Evolutionary conservation across 768 basidiomycete genomes (phyloP).

Genomic region (Clitopilus passeckerianus): DNA sequence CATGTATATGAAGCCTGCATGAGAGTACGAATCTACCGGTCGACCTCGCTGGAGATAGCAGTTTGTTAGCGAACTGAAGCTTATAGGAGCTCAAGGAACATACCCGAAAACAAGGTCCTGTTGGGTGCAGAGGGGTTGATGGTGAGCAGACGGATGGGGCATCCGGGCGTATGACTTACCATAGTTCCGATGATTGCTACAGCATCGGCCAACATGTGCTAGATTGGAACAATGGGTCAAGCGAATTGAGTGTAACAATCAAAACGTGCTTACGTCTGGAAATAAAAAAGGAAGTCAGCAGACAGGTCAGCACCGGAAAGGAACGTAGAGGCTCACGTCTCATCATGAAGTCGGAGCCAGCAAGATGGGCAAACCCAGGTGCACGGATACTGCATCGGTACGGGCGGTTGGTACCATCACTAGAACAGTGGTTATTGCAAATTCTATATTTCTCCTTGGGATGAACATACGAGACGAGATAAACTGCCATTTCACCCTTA

Average conservation of each 20-base stretch:
- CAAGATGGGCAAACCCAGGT: constrained; percentile 93
- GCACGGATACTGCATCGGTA: constrained; percentile 98
- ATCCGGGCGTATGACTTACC: constrained; percentile 42
- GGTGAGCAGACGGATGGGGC: constrained; percentile 6
- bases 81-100: constrained; percentile 25
- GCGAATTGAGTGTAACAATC: constrained; percentile 6
- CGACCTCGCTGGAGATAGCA: constrained; percentile 13
- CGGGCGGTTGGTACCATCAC: constrained; percentile 92
- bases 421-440: constrained; percentile 17
- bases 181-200: constrained; percentile 98
- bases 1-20: neutral
- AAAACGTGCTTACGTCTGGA: constrained; percentile 36
- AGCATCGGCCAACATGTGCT: constrained; percentile 91
- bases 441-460: neutral
- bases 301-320: constrained; percentile 1
- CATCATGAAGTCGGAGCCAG: constrained; percentile 98
- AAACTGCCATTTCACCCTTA: constrained; percentile 99
- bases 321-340: constrained; percentile 54
- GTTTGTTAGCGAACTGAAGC: neutral
- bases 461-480: constrained; percentile 81
- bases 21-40: constrained; percentile 9
- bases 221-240: constrained; percentile 13
- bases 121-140: constrained; percentile 1
- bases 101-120: constrained; percentile 93
- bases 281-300: constrained; percentile 10